Base-by-base conservation (phyloP, 305 asterid genomes). In the Ajuga reptans region DNA sequence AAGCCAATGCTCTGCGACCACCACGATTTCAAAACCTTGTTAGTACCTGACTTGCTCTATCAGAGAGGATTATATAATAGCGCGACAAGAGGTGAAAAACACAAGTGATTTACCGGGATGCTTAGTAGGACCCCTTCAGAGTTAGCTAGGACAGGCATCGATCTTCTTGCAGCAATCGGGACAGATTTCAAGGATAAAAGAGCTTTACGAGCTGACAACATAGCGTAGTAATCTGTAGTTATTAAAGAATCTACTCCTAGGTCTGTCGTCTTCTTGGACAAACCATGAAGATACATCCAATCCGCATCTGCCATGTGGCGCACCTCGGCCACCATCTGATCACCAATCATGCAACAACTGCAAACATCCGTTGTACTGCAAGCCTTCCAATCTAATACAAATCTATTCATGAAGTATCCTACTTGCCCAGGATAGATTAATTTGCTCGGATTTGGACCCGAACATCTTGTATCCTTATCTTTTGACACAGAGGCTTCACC, bases 361-460 rank as follows among this genome's bases (percentile, higher is more conserved):
- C 84, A 82, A 50, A 64, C 65, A 70, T 31, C 6, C 4, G 3
- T 31, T 31, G 36, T 31, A 31, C 41, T 49, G 51, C 50, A 33
- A 61, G 27, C 62, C 60, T 72, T 75, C 96, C 97, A 90, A 46
- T 76, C 72, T 73, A 93, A 64, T 43, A 77, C 67, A 79, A 82
- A 89, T 83, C 97, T 86, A 65, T 85, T 79, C 99, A 90, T 87
- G 81, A 89, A 87, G 80, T 86, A 87, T 60, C 88, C 90, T 64
- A 75, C 75, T 75, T 89, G 78, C 51, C 90, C 90, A 10, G 80
- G 91, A 79, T 43, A 68, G 47, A 93, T 64, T 60, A 71, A 68
- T 66, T 41, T 56, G 43, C 61, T 75, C 39, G 43, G 71, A 67
- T 60, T 68, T 53, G 64, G 69, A 71, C 62, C 60, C 3, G 64